A percentile compares a stretch with the other conserved stretches of the same genome.
phyloP scores from a whole-genome alignment of 1,284 basidiomycete genomes.

The Puccinia hordei region DNA sequence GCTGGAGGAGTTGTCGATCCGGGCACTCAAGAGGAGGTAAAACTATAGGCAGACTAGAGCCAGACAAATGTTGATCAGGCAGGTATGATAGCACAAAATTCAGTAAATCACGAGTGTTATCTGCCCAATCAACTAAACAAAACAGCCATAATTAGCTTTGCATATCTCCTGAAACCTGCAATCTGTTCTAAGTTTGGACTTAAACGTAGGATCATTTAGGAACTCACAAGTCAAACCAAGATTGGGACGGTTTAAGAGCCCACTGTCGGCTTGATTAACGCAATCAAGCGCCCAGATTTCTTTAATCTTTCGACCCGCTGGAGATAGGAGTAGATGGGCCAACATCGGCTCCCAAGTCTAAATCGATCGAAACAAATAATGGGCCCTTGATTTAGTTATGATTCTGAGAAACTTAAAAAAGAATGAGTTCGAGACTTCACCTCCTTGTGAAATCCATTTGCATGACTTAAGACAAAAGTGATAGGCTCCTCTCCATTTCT shows the following conservation, averaged over 20 bases:
- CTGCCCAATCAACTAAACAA: slow-evolving; percentile 69
- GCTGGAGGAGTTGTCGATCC: slow-evolving; percentile 63
- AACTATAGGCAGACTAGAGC: slow-evolving; percentile 61
- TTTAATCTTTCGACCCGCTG: slow-evolving; percentile 62
- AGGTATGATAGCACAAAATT: slow-evolving; percentile 70
- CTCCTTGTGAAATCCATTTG: slow-evolving; percentile 81
- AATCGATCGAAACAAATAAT: not conserved
- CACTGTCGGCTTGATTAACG: slow-evolving; percentile 75
- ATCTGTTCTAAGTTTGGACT: too few relatives aligned
- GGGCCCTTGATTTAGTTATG: slow-evolving; percentile 23
- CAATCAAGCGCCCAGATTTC: slow-evolving; percentile 80
- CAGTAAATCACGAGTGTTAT: slow-evolving; percentile 72
- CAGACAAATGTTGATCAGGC: slow-evolving; percentile 60
- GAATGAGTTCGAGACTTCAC: slow-evolving; percentile 59
- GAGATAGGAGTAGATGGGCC: slow-evolving; percentile 60
- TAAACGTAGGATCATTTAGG: not conserved
- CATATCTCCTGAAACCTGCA: not conserved
- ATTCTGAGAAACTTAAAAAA: not conserved
- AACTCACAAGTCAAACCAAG: slow-evolving; percentile 61
- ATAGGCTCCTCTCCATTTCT: slow-evolving; percentile 59
- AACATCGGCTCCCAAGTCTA: slow-evolving; percentile 72
- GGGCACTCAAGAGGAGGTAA: slow-evolving; percentile 59
- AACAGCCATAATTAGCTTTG: slow-evolving; percentile 17
- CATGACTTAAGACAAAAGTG: slow-evolving; percentile 74
- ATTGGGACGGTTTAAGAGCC: slow-evolving; percentile 66